These are phyloP conservation scores for Simmondsia chinensis DNA, from an alignment of 148 eudicot species.

Conservation along the genomic window DNA sequence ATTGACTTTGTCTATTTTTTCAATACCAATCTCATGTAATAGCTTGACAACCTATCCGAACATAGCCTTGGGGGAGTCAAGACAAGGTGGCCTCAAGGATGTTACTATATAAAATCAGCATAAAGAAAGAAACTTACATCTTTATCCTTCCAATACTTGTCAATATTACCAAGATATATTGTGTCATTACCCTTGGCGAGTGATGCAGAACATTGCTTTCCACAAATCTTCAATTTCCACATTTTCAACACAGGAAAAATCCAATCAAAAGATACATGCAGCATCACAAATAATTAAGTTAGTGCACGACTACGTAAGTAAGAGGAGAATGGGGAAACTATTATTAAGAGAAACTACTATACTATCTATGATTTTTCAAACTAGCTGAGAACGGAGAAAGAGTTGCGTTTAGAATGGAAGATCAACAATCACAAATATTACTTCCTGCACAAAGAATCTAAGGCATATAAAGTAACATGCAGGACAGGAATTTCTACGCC, in stretches of 20 bases:
- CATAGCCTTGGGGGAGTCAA: conserved; percentile 2
- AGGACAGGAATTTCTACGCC: no score
- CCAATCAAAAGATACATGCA: background rate
- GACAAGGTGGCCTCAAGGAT: background rate
- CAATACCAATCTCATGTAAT: conserved; percentile 38
- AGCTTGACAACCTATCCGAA: conserved; percentile 29
- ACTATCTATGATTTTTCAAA: no score
- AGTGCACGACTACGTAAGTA: no score
- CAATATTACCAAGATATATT: conserved; percentile 51
- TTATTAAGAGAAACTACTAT: no score
- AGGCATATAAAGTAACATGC: no score
- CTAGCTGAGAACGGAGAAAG: no score
- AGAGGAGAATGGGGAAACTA: no score
- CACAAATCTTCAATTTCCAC: conserved; percentile 34
- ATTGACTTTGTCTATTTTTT: conserved; percentile 45
- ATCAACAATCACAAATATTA: no score
- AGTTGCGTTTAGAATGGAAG: no score
- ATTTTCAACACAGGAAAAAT: conserved; percentile 7
- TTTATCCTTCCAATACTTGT: conserved; percentile 53
- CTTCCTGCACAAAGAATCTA: no score
- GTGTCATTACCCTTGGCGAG: conserved; percentile 64
- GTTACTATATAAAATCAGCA: background rate
- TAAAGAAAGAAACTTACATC: conserved; percentile 33
- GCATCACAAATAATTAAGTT: background rate
- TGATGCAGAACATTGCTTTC: conserved; percentile 39